Evolutionary conservation across 257 asterid genomes (phyloP).

Genomic region (Nicotiana noctiflora): DNA sequence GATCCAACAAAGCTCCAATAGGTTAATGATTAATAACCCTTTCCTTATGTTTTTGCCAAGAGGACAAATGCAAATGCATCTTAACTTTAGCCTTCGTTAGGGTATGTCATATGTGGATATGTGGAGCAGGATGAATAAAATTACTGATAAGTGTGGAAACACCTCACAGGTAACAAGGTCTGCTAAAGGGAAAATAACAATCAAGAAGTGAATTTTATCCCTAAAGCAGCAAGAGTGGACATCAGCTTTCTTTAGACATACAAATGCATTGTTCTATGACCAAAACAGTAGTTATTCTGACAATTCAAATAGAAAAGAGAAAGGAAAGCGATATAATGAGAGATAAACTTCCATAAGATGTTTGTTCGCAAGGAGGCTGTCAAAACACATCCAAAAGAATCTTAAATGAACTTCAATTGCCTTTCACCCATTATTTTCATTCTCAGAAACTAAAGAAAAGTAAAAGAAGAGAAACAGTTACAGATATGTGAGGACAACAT

Average conservation of each 20-base stretch:
- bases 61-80: not conserved
- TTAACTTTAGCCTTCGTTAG: not conserved
- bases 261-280: not conserved
- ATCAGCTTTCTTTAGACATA: conserved; percentile 2
- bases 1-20: not conserved
- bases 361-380: not conserved
- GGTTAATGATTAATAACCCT: not conserved
- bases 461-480: not conserved
- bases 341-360: not conserved
- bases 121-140: not conserved
- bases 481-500: not conserved
- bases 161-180: not conserved
- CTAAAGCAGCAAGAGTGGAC: not conserved
- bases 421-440: not conserved
- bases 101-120: not conserved
- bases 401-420: not conserved
- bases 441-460: not conserved
- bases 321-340: not conserved
- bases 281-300: not conserved
- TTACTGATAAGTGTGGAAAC: not conserved
- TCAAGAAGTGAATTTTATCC: not conserved
- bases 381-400: not conserved
- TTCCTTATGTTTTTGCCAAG: not conserved
- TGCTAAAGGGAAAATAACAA: not conserved
- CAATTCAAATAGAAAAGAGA: not conserved